Evolutionary conservation across 495 filamentous ascomycete species (phyloP).

Genomic region (Talaromyces wortmannii): DNA sequence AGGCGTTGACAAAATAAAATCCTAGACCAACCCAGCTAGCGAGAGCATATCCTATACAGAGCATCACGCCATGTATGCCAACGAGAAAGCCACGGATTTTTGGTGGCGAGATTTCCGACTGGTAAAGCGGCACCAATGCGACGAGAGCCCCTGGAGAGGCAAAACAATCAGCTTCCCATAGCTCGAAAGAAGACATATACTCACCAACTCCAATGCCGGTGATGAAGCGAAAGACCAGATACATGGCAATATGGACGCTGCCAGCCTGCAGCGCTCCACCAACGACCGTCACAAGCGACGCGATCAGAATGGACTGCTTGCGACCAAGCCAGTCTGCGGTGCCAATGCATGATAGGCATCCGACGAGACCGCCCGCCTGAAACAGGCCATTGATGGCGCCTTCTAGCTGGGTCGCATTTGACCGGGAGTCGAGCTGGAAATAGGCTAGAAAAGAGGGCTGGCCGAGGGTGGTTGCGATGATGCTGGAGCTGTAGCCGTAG

Average conservation of each 20-base stretch:
- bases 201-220: conserved; percentile 32
- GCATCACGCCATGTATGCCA: conserved; percentile 2
- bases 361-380: not conserved
- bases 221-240: conserved; percentile 31
- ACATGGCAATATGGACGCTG: conserved; percentile 24
- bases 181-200: not conserved
- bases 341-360: not conserved
- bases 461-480: conserved; percentile 3
- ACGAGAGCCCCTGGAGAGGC: conserved; percentile 18
- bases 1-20: conserved; percentile 11
- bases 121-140: conserved; percentile 32
- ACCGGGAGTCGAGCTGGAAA: not conserved
- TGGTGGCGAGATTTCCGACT: conserved; percentile 19
- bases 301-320: conserved; percentile 48
- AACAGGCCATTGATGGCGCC: conserved; percentile 2
- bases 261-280: conserved; percentile 56
- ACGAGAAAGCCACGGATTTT: conserved; percentile 23
- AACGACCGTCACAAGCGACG: conserved; percentile 50
- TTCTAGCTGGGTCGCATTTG: not conserved
- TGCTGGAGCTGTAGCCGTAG: conserved; percentile 6
- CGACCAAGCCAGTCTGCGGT: conserved; percentile 31
- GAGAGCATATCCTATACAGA: conserved; percentile 15
- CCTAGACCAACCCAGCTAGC: conserved; percentile 18
- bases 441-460: not conserved
- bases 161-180: conserved; percentile 3